phyloP scores from a whole-genome alignment of 257 asterid genomes.

The Rhazya stricta region DNA sequence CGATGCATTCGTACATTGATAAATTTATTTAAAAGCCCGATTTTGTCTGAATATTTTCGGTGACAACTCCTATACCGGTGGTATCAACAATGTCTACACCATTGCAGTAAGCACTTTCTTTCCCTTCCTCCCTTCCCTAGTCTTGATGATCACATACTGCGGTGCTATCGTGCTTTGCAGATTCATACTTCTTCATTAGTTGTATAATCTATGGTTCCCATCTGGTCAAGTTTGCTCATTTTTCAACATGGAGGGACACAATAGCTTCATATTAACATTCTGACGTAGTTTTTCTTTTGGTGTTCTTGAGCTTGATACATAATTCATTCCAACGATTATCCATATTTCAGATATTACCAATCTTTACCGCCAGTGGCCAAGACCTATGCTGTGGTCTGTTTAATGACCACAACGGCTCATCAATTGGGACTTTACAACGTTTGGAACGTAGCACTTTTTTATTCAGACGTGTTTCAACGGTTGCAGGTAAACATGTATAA shows the following conservation, averaged over 20 bases:
- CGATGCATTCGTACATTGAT: neutral
- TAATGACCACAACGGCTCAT: constrained; percentile 36
- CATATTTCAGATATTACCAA: constrained; percentile 33
- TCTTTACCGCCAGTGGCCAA: constrained; percentile 52
- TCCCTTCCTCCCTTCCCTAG: neutral
- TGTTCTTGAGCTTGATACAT: neutral
- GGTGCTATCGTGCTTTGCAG: neutral
- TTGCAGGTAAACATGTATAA: constrained; percentile 31
- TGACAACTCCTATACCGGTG: neutral
- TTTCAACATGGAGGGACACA: neutral
- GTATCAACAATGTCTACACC: constrained; percentile 18
- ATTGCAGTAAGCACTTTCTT: constrained; percentile 15
- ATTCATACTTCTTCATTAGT: neutral
- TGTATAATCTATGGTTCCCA: neutral
- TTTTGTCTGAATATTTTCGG: neutral
- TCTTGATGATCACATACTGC: neutral
- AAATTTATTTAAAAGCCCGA: neutral
- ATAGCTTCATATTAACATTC: neutral
- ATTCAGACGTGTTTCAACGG: constrained; percentile 33
- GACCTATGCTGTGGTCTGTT: constrained; percentile 37
- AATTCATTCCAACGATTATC: neutral
- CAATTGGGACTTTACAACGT: constrained; percentile 27
- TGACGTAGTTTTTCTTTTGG: neutral
- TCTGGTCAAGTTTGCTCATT: neutral
- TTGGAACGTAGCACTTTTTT: constrained; percentile 25